phyloP scores from a whole-genome alignment of 2,329 filamentous ascomycete species.

The Acephala macrosclerotiorum region DNA sequence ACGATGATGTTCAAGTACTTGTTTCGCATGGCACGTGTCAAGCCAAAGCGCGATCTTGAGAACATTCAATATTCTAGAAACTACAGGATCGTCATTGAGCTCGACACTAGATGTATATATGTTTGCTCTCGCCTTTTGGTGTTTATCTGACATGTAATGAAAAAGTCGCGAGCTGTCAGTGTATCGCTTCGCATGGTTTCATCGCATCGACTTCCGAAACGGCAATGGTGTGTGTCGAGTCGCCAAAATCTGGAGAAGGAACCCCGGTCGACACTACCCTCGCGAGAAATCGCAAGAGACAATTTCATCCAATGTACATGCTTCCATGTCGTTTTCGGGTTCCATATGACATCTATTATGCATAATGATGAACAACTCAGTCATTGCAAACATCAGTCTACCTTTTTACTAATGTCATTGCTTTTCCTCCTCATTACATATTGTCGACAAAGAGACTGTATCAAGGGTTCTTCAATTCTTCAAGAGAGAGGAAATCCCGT shows the following conservation, averaged over 20 bases:
- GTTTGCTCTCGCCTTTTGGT: neutral
- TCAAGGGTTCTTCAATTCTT: neutral
- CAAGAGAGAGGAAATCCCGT: neutral
- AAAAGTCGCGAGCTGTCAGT: neutral
- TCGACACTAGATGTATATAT: neutral
- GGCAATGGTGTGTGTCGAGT: constrained; percentile 6
- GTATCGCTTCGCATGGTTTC: constrained; percentile 3
- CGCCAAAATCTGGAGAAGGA: neutral
- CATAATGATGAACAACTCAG: constrained; percentile 1
- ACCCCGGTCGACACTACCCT: constrained; percentile 7
- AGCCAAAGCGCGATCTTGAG: too few relatives aligned
- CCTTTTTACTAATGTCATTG: neutral
- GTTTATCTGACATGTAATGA: neutral
- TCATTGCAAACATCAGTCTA: neutral
- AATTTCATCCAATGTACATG: constrained; percentile 2
- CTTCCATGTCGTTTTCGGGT: neutral
- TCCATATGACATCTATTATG: constrained; percentile 10
- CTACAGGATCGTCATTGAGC: neutral
- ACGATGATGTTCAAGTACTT: too few relatives aligned
- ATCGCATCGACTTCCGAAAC: constrained; percentile 12
- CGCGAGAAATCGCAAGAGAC: neutral
- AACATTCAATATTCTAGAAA: too few relatives aligned
- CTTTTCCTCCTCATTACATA: neutral
- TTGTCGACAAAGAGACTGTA: neutral
- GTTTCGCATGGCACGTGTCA: too few relatives aligned